phyloP scores from a whole-genome alignment of 805 yeast genomes.

The Suhomyces sp. region DNA sequence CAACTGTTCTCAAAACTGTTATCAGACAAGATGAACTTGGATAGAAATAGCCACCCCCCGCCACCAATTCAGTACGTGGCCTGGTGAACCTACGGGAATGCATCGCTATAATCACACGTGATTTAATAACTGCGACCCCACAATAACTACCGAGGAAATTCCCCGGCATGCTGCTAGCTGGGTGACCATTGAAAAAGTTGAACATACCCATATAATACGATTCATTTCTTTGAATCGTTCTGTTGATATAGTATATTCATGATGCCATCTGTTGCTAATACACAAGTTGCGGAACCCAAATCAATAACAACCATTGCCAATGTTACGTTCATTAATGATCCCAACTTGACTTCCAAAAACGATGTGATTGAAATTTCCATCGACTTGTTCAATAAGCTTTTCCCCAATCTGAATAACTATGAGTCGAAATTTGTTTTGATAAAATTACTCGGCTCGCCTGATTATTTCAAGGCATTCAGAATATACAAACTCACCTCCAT shows the following conservation, averaged over 20 bases:
- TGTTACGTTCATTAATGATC: constrained; percentile 32
- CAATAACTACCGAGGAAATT: constrained; percentile 4
- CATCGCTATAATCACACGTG: not conserved
- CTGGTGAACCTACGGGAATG: not conserved
- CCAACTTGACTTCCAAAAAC: constrained; percentile 15
- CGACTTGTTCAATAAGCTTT: constrained; percentile 32
- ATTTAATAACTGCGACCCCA: not conserved
- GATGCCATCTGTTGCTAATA: constrained; percentile 16
- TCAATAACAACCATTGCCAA: constrained; percentile 27
- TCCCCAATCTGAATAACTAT: constrained; percentile 19
- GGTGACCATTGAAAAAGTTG: not conserved
- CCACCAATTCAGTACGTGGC: not conserved
- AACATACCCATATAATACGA: not conserved
- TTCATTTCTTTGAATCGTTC: not conserved
- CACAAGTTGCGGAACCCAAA: not conserved
- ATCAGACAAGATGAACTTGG: not conserved
- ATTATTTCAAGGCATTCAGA: constrained; percentile 29
- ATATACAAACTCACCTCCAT: constrained; percentile 36
- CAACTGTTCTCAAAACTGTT: no score
- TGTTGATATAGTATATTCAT: not conserved
- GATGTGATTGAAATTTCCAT: constrained; percentile 32
- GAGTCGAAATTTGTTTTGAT: constrained; percentile 27
- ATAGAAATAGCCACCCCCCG: not conserved
- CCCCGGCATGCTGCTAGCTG: not conserved
- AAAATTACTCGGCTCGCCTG: constrained; percentile 40